A percentile compares a stretch with the other conserved stretches of the same genome.
These are phyloP conservation scores for Terana coerulea DNA, from an alignment of 768 basidiomycete species.

Conservation along the genomic window DNA sequence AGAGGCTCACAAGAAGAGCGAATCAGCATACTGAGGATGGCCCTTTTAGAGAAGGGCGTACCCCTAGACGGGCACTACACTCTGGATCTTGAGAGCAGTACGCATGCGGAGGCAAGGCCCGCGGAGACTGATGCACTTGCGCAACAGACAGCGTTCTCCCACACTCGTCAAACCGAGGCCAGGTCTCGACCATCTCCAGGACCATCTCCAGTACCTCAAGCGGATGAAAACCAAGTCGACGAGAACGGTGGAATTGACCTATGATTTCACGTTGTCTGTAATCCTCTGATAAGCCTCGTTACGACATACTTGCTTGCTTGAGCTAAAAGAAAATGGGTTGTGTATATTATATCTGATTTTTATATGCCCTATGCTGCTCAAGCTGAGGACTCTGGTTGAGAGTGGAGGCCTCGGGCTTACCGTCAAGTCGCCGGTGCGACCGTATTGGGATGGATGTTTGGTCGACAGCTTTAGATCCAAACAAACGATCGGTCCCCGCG, in stretches of 20 bases:
- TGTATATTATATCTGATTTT: too few relatives aligned
- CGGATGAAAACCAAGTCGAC: background rate
- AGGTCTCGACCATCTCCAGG: background rate
- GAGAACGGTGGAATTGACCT: slow-evolving; percentile 15
- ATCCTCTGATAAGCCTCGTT: too few relatives aligned
- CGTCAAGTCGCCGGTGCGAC: background rate
- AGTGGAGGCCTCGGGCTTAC: too few relatives aligned
- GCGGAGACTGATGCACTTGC: too few relatives aligned
- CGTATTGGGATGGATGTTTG: slow-evolving; percentile 3
- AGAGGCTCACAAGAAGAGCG: slow-evolving; percentile 80
- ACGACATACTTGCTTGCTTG: too few relatives aligned
- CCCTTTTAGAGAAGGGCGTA: slow-evolving; percentile 60
- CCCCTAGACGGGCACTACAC: slow-evolving; percentile 45
- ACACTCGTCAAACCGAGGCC: background rate
- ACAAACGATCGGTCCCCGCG: slow-evolving; percentile 1
- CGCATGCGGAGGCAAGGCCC: too few relatives aligned
- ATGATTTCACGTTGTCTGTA: slow-evolving; percentile 1
- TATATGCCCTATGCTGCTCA: too few relatives aligned
- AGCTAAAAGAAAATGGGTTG: too few relatives aligned
- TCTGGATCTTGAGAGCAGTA: slow-evolving; percentile 5
- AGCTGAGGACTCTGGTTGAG: too few relatives aligned
- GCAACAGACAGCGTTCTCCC: too few relatives aligned
- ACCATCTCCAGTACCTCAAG: background rate
- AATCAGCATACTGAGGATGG: slow-evolving; percentile 63
- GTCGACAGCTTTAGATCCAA: slow-evolving; percentile 7